Evolutionary conservation across 768 basidiomycete species (phyloP).

Genomic region (Postia placenta): DNA sequence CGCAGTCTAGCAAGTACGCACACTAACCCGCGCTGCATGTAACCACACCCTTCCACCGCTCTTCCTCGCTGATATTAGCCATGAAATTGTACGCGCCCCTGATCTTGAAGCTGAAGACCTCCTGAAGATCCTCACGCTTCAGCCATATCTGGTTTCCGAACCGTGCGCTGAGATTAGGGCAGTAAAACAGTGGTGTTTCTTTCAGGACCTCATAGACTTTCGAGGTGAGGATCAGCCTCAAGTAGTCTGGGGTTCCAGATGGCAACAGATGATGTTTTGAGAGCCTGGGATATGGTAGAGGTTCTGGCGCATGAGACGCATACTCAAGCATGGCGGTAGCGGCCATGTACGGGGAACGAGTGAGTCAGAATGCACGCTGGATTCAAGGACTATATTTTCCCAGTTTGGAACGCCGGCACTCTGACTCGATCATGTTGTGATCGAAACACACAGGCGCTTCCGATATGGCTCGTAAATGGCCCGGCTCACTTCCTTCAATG

Average conservation of each 20-base stretch:
- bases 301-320: conserved; percentile 61
- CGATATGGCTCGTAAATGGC: neutral
- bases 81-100: conserved; percentile 99
- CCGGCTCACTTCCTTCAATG: too few species aligned
- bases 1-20: conserved; percentile 30
- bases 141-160: conserved; percentile 93
- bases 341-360: conserved; percentile 11
- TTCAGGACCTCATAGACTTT: conserved; percentile 87
- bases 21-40: conserved; percentile 97
- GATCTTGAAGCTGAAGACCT: conserved; percentile 99
- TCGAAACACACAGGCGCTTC: neutral
- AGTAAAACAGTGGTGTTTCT: conserved; percentile 86
- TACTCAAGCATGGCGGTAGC: conserved; percentile 55
- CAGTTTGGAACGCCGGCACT: neutral
- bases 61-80: conserved; percentile 81
- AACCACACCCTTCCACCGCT: conserved; percentile 95
- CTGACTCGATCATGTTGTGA: neutral
- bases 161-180: conserved; percentile 78
- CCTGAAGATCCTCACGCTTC: conserved; percentile 95
- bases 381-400: neutral
- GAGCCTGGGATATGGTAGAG: conserved; percentile 62
- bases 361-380: too few species aligned
- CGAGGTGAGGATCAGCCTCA: conserved; percentile 80
- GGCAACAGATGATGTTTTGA: conserved; percentile 58
- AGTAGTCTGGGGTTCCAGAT: conserved; percentile 75